Evolutionary conservation across 2,329 filamentous ascomycete genomes (phyloP).

Genomic region (Fusarium cicatricum): DNA sequence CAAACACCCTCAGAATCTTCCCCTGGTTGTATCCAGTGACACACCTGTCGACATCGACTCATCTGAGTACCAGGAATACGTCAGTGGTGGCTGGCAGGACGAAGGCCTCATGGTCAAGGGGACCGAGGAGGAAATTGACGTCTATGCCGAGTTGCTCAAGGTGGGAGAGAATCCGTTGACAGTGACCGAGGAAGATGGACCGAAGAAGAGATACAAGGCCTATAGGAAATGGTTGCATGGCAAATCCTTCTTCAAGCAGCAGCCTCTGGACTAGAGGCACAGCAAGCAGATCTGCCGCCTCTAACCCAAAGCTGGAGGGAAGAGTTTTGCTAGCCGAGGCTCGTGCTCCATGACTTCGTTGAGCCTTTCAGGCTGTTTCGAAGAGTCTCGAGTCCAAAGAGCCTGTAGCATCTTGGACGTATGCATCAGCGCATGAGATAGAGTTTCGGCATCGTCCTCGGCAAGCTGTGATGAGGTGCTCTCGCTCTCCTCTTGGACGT

Average conservation of each 20-base stretch:
- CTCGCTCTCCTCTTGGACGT: conserved; percentile 56
- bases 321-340: conserved; percentile 44
- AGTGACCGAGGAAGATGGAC: conserved; percentile 84
- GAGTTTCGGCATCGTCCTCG: neutral
- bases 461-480: neutral
- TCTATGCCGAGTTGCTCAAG: conserved; percentile 80
- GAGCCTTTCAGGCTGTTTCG: conserved; percentile 19
- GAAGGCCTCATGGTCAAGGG: conserved; percentile 65
- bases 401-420: conserved; percentile 34
- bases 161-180: conserved; percentile 85
- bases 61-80: conserved; percentile 81
- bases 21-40: conserved; percentile 78
- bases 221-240: conserved; percentile 95
- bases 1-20: conserved; percentile 86
- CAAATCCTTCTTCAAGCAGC: conserved; percentile 96
- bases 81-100: conserved; percentile 72
- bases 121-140: conserved; percentile 52
- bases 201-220: conserved; percentile 95
- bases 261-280: conserved; percentile 63
- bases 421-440: conserved; percentile 27
- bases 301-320: conserved; percentile 13
- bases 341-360: conserved; percentile 37
- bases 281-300: neutral
- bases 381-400: conserved; percentile 34
- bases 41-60: conserved; percentile 66